Percentiles rank a stretch among this genome's conserved stretches.
These are phyloP conservation scores for Fagus crenata DNA, from an alignment of 306 rosid genomes.

Conservation along the genomic window DNA sequence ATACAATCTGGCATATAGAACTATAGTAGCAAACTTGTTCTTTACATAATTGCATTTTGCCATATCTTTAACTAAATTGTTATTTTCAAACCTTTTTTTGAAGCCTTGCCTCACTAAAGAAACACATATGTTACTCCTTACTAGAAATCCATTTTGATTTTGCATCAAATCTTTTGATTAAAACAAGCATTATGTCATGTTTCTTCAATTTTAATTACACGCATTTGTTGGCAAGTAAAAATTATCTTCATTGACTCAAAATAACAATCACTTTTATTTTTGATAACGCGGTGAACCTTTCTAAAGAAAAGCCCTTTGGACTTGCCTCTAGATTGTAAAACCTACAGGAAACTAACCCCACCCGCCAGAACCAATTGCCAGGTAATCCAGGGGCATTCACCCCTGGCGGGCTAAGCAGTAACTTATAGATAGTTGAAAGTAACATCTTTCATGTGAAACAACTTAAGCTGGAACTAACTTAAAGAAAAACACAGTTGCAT, in stretches of 20 bases:
- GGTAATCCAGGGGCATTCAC: no score
- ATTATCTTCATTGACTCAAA: background rate
- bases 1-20: background rate
- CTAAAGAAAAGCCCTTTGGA: no score
- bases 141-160: background rate
- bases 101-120: background rate
- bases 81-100: background rate
- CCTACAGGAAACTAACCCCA: no score
- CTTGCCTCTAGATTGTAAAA: no score
- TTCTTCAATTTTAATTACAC: background rate
- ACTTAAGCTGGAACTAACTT: background rate
- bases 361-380: no score
- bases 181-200: background rate
- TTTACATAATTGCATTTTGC: background rate
- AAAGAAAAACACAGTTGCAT: background rate
- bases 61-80: no score
- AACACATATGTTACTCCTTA: background rate
- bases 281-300: no score
- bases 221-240: background rate
- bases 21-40: background rate
- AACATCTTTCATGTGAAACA: background rate
- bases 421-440: no score
- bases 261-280: no score
- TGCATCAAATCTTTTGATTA: background rate
- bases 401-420: no score